phyloP scores from a whole-genome alignment of 192 early-diverging fungal genomes.

The Coemansia sp. region DNA sequence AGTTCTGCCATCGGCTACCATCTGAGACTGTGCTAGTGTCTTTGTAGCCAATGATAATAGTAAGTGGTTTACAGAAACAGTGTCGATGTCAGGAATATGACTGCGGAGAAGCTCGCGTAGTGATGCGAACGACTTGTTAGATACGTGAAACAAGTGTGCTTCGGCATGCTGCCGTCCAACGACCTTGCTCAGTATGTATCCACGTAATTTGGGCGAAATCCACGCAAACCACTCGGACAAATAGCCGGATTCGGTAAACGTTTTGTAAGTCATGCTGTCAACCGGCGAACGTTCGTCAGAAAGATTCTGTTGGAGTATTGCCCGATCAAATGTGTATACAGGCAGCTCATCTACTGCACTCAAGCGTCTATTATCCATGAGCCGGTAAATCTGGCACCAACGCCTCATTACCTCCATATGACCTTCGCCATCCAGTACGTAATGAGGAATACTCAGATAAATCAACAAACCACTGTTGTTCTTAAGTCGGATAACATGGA shows the following conservation, averaged over 20 bases:
- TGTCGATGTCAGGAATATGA: conserved; percentile 12
- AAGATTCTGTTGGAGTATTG: conserved; percentile 6
- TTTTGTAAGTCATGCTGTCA: conserved; percentile 14
- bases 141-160: conserved; percentile 45
- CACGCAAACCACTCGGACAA: conserved; percentile 42
- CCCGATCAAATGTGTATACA: conserved; percentile 21
- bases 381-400: conserved; percentile 32
- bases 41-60: conserved; percentile 26
- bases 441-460: conserved; percentile 46
- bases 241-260: conserved; percentile 20
- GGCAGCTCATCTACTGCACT: conserved; percentile 17
- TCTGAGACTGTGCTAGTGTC: conserved; percentile 36
- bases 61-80: conserved; percentile 28
- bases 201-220: conserved; percentile 41
- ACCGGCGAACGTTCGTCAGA: conserved; percentile 35
- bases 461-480: conserved; percentile 43
- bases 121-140: conserved; percentile 21
- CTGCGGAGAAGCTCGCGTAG: conserved; percentile 17
- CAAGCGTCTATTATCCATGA: conserved; percentile 8
- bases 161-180: conserved; percentile 34
- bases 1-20: conserved; percentile 2
- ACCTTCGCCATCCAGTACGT: conserved; percentile 29
- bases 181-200: conserved; percentile 26
- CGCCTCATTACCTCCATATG: conserved; percentile 40
- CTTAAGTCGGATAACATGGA: conserved; percentile 35